Base-by-base conservation (phyloP, 768 basidiomycete genomes). In the Tricholoma hemisulphureum region DNA sequence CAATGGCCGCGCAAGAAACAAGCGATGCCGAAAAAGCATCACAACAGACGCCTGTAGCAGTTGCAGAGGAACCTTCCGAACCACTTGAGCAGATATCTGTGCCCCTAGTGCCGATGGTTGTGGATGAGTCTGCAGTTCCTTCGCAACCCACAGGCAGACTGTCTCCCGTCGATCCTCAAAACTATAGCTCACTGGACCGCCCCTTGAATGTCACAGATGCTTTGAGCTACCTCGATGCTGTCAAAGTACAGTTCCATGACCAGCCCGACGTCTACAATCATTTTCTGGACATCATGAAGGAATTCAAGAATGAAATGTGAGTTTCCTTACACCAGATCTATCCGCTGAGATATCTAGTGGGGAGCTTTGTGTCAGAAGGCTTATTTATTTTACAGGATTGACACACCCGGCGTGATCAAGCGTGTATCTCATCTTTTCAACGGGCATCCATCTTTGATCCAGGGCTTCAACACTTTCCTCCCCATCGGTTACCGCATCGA, bases 391-490 rank as follows among this genome's bases (percentile, higher is more conserved):
- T 26, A 14, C 31, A 96, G 95, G 34, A 98, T 99, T 71, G 95
- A 98, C 73, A 99, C 96, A 0, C 96, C 96, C 0, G 95, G 94
- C 34, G 96, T 99, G 48, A 99, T 99, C 67, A 87, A 88, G 67
- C 92, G 95, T 53, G 96, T 98, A 26, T 96, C 95, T 1, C 83
- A 87, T 50, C 85, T 99, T 23, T 98, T 99, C 76, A 84, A 87
- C 56, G 93, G 92, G 2, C 93, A 97, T 66, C 92, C 93, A 0
- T 69, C 78, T 5, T 88, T 99, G 59, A 98, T 99, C 46, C 93
- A 96, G 72, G 95, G 95, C 9, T 99, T 99, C 82, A 98, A 98
- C 75, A 97, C 95, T 0, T 99, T 98, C 74, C 82, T 99, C 10
- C 96, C 96, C 3, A 81, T 84, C 20, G 96, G 96, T 14, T 99